Evolutionary conservation across 78 protist genomes (phyloP).

Genomic region (Emiliania huxleyi): DNA sequence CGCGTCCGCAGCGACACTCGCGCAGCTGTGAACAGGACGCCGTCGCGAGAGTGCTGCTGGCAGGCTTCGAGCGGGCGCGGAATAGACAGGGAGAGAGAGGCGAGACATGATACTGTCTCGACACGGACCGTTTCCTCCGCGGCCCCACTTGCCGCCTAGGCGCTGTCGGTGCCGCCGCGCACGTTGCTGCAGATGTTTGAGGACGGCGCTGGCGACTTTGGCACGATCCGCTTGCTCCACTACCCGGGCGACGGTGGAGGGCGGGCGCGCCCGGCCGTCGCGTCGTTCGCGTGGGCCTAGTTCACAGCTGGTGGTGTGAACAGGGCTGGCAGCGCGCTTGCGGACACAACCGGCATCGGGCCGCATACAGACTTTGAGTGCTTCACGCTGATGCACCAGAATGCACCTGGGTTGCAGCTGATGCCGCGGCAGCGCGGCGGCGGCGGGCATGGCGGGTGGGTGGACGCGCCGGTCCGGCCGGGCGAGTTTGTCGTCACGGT

Average conservation of each 20-base stretch:
- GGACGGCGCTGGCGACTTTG: background rate
- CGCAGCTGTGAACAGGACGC: background rate
- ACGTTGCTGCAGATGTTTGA: background rate
- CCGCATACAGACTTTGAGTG: conserved; percentile 16
- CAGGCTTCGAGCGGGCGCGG: background rate
- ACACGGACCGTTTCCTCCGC: no score
- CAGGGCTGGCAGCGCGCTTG: background rate
- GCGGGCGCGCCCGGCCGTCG: background rate
- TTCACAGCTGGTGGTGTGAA: no score
- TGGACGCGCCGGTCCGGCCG: background rate
- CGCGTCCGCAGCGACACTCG: no score
- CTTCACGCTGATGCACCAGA: conserved; percentile 38
- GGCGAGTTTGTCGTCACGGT: conserved; percentile 9
- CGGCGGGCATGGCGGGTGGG: background rate
- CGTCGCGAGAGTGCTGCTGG: background rate
- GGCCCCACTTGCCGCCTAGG: no score
- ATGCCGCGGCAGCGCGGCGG: background rate
- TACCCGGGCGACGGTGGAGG: background rate
- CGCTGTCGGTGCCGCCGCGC: background rate
- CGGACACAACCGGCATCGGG: background rate
- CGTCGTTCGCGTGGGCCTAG: background rate
- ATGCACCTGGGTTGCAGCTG: conserved; percentile 16
- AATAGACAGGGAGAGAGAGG: no score
- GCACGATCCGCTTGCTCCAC: conserved; percentile 10
- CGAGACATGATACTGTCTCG: no score